Evolutionary conservation across 1,284 basidiomycete species (phyloP), one percentile per base, ranked within the genome.

Genomic region (Austropuccinia psidii): DNA sequence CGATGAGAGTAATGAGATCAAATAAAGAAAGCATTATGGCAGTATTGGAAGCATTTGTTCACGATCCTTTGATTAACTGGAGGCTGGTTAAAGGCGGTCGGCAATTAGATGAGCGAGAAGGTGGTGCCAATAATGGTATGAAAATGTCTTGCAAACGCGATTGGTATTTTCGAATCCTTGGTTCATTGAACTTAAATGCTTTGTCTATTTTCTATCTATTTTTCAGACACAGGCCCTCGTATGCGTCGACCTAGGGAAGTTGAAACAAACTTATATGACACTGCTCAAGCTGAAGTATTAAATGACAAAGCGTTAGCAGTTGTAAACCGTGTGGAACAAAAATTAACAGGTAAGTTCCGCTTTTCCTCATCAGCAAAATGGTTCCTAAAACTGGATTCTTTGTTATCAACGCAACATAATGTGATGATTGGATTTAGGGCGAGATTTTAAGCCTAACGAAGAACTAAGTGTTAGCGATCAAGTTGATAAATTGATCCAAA

Each of bases 11-110:
- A 6, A 83, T 98, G 75, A 88, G 96, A 39, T 92, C 91, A 75
- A 98, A 98, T 84, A 93, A 95, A 82, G 96, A 98, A 82, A 95
- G 92, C 19, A 85, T 99, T 74, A 91, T 98, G 88, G 96, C 96
- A 13, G 91, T 99, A 27, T 84, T 99, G 37, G 96, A 98, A 81
- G 96, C 85, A 4, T 86, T 86, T 76, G 85, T 86, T 13, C 85
- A 86, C 78, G 85, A 86, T 77, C 85, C 85, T 0, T 78, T 86
- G 64, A 85, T 86, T 77, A 83, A 83, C 65, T 86, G 85, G 85
- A 81, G 85, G 76, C 77, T 84, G 55, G 83, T 82, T 6, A 77
- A 78, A 74, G 77, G 77, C 17, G 78, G 76, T 2, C 43, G 77
- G 6, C 78, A 78, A 54, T 76, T 78, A n/a, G 75, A 77, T 49